Base-by-base conservation (phyloP, 2,329 filamentous ascomycete genomes). In the Tolypocladium guangdongense region DNA sequence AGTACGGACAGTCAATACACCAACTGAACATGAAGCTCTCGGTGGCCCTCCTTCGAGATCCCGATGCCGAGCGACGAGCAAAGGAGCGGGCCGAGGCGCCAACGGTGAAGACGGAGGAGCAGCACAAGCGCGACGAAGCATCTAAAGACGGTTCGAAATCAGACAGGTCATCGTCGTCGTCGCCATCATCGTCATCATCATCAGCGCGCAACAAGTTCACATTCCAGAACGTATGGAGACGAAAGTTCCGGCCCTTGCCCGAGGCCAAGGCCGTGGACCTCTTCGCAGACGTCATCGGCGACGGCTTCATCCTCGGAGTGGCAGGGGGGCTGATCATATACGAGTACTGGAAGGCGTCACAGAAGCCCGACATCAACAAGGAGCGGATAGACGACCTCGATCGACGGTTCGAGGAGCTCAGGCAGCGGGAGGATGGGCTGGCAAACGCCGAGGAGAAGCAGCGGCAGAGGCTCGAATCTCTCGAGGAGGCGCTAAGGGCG, bases 1-100 rank as follows among this genome's bases (percentile, higher is more conserved):
- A 70, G 55, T 83, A 84, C 63, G 82, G 82, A 55, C 82, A 86
- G 63, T 67, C 71, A 11, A 82, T 86, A 60, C 82, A 86, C 62
- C 82, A 86, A 67, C 67, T 86, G 52, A 86, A 85, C 61, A 86
- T 86, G 82, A 76, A 80, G 51, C 64, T 83, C 60, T 78, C 77
- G 16, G 83, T 86, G 4, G 78, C 81, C 3, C 62, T 81, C 4
- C 64, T 86, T 38, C 76, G 81, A 56, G 80, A 86, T 54, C 67
- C 69, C 39, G 76, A 79, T 33, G 79, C 80, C 20, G 80, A 83
- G 61, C 74, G 74, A 56, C 73, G 74, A 54, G 81, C 81, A 16
- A 83, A 76, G 59, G 82, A 86, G 61, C 79, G 78, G 56, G 81
- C 82, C 52, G 81, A 83, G 62, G 74, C 81, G 10, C 81, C 82